Evolutionary conservation across 495 filamentous ascomycete species (phyloP).

Genomic region (Annulohypoxylon stygium): DNA sequence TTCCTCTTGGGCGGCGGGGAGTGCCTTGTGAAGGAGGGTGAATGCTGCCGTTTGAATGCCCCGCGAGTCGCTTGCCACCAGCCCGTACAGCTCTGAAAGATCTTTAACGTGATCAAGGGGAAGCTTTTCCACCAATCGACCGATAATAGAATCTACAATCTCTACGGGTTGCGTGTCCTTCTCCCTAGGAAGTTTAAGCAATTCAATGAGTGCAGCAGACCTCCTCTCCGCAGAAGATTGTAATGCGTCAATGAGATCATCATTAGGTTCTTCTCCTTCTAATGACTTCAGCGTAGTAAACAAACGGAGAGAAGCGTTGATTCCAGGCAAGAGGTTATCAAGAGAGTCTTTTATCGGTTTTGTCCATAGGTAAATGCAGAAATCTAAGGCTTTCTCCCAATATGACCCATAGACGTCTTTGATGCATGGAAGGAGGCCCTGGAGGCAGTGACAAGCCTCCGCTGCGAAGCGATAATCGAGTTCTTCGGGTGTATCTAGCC

Average conservation of each 20-base stretch:
- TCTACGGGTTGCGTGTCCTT: conserved; percentile 55
- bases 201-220: conserved; percentile 69
- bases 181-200: conserved; percentile 64
- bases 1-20: conserved; percentile 83
- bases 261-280: conserved; percentile 77
- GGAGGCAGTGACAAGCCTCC: conserved; percentile 73
- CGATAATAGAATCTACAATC: conserved; percentile 77
- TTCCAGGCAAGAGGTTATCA: conserved; percentile 65
- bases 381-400: conserved; percentile 77
- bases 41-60: conserved; percentile 85
- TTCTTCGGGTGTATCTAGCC: conserved; percentile 69
- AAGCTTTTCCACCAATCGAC: conserved; percentile 71
- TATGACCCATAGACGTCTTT: conserved; percentile 84
- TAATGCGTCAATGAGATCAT: conserved; percentile 85
- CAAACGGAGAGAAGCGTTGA: conserved; percentile 79
- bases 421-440: conserved; percentile 75
- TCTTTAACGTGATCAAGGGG: conserved; percentile 68
- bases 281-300: conserved; percentile 70
- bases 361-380: conserved; percentile 68
- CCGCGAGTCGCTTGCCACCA: conserved; percentile 80
- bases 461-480: conserved; percentile 65
- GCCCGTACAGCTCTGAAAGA: conserved; percentile 72
- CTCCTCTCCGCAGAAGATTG: conserved; percentile 62
- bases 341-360: conserved; percentile 53
- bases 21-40: conserved; percentile 78